Evolutionary conservation across 441 rosid genomes (phyloP), one percentile per base, ranked within the genome.

Genomic region (Eugenia klotzschiana): DNA sequence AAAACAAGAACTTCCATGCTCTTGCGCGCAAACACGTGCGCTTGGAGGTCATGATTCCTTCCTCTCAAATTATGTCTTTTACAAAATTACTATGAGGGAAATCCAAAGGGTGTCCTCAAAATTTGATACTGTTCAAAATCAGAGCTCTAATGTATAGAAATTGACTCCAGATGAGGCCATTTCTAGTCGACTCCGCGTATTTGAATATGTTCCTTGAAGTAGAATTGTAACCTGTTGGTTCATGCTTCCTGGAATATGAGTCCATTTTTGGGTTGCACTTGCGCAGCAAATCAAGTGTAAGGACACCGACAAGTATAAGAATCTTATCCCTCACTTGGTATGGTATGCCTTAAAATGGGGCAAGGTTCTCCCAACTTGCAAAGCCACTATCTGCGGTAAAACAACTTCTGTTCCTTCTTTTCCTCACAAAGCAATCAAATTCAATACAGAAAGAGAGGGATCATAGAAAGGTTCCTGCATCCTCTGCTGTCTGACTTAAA

Each of bases 321-420:
- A 89, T 89, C 84, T 54, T 8, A 41, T 84, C 81, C 85, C 81
- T 80, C 74, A 26, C 73, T 87, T 83, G 69, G 83, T 81, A 83
- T 83, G 69, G 83, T 81, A 83, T 18, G 87, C 85, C 77, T 69
- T 20, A 25, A 18, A 89, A 92, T 90, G 90, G 92, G 89, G 86
- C 46, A 46, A 37, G 57, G 26, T 86, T 87, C 86, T 83, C 85
- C 77, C 77, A 69, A 37, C 77, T 69, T 69, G 77, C 77, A 37
- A 88, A 89, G 84, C 84, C 89, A 87, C 92, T 88, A 84, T 90
- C 89, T 54, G 84, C 20, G 86, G 91, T 85, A 85, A 89, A 82
- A 86, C 82, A 80, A 84, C 80, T 72, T 82, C 81, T 88, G 82
- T 84, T 79, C 79, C 52, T 56, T 49, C 81, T 49, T 64, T 85